Evolutionary conservation across 768 basidiomycete genomes (phyloP), one percentile per base, ranked within the genome.

Genomic region (Mycena kentingensis): DNA sequence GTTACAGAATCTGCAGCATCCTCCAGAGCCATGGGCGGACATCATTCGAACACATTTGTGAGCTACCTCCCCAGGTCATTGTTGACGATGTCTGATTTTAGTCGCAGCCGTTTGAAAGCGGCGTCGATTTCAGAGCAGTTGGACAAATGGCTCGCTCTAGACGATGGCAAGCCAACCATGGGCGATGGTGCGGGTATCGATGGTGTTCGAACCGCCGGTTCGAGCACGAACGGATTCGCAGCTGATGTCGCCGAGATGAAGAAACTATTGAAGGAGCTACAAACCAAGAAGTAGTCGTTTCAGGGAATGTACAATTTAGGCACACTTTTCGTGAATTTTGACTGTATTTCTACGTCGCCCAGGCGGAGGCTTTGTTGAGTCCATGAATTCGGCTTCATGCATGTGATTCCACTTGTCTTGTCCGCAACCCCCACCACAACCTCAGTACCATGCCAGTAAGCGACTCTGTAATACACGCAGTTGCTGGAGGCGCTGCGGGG

Each of bases 401-500:
- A 62, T 64, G 63, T 64, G 63, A 63, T 59, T 52, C 5, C 45
- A 18, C 24, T 18, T 19, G 13, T 35, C 46, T 50, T 43, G 18
- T 11, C 36, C 24, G 6, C 27, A 31, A 32, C 44, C 46, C 48
- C 53, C 43, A 32, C 44, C 44, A 36, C 39, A 21, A 48, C 44
- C 37, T 34, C 43, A n/a, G 39, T 24, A 25, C 34, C 25, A 49
- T 28, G 28, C 67, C 45, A 37, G 83, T 85, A 81, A 81, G 77
- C 54, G 91, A 98, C 70, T 92, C 91, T 42, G 71, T 84, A 13
- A 87, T 97, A 25, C 93, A 98, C 61, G 82, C 95, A 31, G 63
- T 90, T 12, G 90, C 95, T 16, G 97, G 97, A 12, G 93, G 93
- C 16, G 82, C 87, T 1, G 95, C 93, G 42, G 96, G 96, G 22